phyloP scores from a whole-genome alignment of 345 rosid genomes.

The Tarenaya hassleriana region DNA sequence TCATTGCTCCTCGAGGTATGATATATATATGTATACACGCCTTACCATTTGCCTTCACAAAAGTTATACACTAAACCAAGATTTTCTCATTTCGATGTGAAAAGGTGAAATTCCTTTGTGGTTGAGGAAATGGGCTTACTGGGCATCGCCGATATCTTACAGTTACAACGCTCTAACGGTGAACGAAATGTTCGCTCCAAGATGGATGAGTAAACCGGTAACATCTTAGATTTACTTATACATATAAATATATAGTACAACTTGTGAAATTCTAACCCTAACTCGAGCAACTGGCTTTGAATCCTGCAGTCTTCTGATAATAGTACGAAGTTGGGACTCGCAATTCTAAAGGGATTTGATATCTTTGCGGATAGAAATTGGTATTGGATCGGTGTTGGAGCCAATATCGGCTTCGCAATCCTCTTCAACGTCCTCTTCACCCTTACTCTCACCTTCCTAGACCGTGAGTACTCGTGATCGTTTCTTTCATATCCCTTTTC shows the following conservation, averaged over 20 bases:
- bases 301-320: slow-evolving; percentile 40
- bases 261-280: too few relatives aligned
- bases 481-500: too few relatives aligned
- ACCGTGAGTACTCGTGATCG: slow-evolving; percentile 41
- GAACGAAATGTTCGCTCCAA: slow-evolving; percentile 50
- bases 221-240: slow-evolving; percentile 9
- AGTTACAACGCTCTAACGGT: slow-evolving; percentile 42
- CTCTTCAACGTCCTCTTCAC: slow-evolving; percentile 78
- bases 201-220: slow-evolving; percentile 41
- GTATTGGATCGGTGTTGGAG: slow-evolving; percentile 77
- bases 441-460: slow-evolving; percentile 51
- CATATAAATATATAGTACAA: slow-evolving; percentile 5
- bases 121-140: slow-evolving; percentile 62
- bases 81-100: neutral
- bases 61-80: neutral
- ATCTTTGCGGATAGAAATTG: slow-evolving; percentile 46
- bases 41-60: neutral
- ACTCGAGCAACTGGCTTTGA: neutral
- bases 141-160: slow-evolving; percentile 60
- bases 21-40: neutral
- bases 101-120: slow-evolving; percentile 29
- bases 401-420: slow-evolving; percentile 55
- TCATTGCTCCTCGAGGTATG: slow-evolving; percentile 36
- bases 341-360: slow-evolving; percentile 45
- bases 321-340: slow-evolving; percentile 40